Evolutionary conservation across 495 filamentous ascomycete genomes (phyloP), one percentile per base, ranked within the genome.

Genomic region (Pyronema domesticum): DNA sequence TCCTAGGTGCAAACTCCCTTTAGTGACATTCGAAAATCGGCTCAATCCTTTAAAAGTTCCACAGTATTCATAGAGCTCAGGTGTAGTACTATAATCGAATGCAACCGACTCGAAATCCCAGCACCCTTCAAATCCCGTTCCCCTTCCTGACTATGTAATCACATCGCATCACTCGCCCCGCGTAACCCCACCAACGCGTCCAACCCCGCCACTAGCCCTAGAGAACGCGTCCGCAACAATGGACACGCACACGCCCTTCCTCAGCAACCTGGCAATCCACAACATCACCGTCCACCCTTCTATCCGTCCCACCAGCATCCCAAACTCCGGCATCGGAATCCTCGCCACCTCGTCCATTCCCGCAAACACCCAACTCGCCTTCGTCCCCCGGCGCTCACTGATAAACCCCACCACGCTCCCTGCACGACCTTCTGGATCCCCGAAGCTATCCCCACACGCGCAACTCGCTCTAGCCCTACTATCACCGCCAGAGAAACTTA

Each of bases 311-410:
- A 72, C 67, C 14, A 69, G 61, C 60, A 76, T 89, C 30, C 76
- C 78, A 7, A 79, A 79, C 1, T 72, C 80, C 19, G 86, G 86
- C 7, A 68, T 89, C 9, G 85, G 87, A 19, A 79, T 94, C 52
- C 73, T 86, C 37, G 81, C 85, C 3, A 79, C 76, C 2, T 73
- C 73, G 13, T 10, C 45, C 46, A 52, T 48, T 36, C 57, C 7
- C 51, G 1, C 51, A 55, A 13, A 51, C 46, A 36, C 46, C 48
- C 40, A 66, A 61, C 53, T 47, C 15, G 54, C 58, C 54, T 46
- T 50, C 76, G 75, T 35, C 37, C 51, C 30, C 58, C 72, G 69
- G 66, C 73, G 58, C 71, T 42, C 39, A 13, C 7, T 42, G 7
- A 13, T 42, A 42, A 47, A 47, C 45, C 45, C 73, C 13, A 73